A percentile compares a stretch with the other conserved stretches of the same genome.
Evolutionary conservation across 495 filamentous ascomycete species (phyloP).

Genomic region (Corynascus novoguineensis): DNA sequence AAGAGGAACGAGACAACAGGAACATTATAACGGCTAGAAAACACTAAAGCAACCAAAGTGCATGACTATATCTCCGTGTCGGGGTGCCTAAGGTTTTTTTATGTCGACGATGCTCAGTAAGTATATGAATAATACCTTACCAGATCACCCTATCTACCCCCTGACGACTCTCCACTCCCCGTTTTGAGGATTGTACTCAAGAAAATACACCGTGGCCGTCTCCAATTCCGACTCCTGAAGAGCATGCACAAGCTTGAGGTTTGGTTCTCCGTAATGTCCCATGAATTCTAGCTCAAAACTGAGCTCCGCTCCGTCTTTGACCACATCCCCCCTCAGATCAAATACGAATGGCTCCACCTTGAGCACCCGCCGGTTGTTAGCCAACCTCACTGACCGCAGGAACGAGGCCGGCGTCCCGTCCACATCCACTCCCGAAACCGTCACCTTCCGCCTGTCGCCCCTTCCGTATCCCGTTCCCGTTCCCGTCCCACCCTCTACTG

Average conservation of each 20-base stretch:
- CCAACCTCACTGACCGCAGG: constrained; percentile 35
- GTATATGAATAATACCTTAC: too few relatives aligned
- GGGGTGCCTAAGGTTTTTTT: too few relatives aligned
- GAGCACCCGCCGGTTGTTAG: constrained; percentile 29
- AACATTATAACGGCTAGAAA: too few relatives aligned
- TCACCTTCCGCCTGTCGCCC: constrained; percentile 20
- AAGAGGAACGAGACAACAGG: too few relatives aligned
- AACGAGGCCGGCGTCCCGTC: constrained; percentile 44
- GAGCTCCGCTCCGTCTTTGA: constrained; percentile 16
- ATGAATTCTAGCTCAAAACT: constrained; percentile 41
- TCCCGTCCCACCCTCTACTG: constrained; percentile 26
- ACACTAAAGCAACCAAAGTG: too few relatives aligned
- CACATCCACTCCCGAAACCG: constrained; percentile 32
- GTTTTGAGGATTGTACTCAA: constrained; percentile 36
- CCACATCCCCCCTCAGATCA: constrained; percentile 27
- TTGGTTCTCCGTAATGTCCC: constrained; percentile 43
- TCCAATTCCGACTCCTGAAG: not conserved
- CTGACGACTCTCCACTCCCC: constrained; percentile 31
- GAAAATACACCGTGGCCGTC: constrained; percentile 23
- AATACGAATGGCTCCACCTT: constrained; percentile 39
- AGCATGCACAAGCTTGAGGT: constrained; percentile 29
- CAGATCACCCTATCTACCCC: too few relatives aligned
- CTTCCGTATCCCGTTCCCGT: constrained; percentile 1
- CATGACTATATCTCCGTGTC: too few relatives aligned
- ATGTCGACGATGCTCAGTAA: too few relatives aligned